These are phyloP conservation scores for Penicillium sp. DNA, from an alignment of 2,329 filamentous ascomycete genomes.

Conservation along the genomic window DNA sequence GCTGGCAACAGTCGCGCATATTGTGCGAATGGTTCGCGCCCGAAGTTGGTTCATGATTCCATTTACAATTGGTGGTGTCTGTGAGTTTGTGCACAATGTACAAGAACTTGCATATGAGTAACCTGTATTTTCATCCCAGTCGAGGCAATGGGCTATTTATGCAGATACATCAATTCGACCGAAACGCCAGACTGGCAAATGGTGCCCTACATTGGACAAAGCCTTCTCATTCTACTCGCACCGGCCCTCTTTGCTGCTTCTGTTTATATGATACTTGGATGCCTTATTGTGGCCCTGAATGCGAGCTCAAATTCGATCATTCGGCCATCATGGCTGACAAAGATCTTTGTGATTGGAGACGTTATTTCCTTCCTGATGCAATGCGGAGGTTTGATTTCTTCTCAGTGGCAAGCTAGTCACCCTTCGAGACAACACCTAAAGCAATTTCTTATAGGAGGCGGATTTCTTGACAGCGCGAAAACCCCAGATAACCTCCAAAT, in stretches of 20 bases:
- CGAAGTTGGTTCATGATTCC: slow-evolving; percentile 28
- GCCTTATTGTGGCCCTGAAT: slow-evolving; percentile 20
- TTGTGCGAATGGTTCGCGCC: slow-evolving; percentile 17
- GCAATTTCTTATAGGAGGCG: slow-evolving; percentile 10
- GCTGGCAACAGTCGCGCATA: slow-evolving; percentile 15
- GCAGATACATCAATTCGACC: slow-evolving; percentile 12
- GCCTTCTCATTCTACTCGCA: slow-evolving; percentile 22
- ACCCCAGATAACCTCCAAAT: slow-evolving; percentile 11
- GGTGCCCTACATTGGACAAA: slow-evolving; percentile 23
- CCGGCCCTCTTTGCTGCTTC: slow-evolving; percentile 27
- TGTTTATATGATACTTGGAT: slow-evolving; percentile 28
- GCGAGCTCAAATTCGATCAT: slow-evolving; percentile 20
- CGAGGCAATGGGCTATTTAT: slow-evolving; percentile 16
- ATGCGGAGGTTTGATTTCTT: slow-evolving; percentile 17
- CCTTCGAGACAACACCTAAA: background rate
- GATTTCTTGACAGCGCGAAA: slow-evolving; percentile 17
- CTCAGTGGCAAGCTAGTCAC: background rate
- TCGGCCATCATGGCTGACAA: slow-evolving; percentile 24
- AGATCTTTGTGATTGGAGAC: slow-evolving; percentile 30
- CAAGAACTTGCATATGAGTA: background rate
- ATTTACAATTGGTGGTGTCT: slow-evolving; percentile 44
- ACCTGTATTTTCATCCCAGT: slow-evolving; percentile 1
- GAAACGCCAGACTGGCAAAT: slow-evolving; percentile 23
- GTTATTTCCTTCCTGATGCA: slow-evolving; percentile 28
- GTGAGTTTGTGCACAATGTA: slow-evolving; percentile 10